phyloP scores from a whole-genome alignment of 495 filamentous ascomycete species.

The Aspergillus homomorphus region DNA sequence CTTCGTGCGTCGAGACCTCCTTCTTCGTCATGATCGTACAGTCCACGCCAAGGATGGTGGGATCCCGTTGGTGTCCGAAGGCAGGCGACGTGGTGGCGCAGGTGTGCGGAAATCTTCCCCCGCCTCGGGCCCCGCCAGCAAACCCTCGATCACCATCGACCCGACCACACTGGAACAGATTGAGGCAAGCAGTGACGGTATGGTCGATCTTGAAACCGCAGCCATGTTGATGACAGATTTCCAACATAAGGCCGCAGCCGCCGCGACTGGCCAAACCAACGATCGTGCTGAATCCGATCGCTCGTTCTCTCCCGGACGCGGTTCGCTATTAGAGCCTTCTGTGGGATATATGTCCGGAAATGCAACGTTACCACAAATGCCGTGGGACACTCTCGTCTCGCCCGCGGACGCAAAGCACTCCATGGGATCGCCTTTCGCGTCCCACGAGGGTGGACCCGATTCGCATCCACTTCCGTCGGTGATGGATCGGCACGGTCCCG shows the following conservation, averaged over 20 bases:
- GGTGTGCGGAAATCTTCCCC: constrained; percentile 59
- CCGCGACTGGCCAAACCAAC: constrained; percentile 71
- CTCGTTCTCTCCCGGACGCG: constrained; percentile 67
- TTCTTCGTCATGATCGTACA: constrained; percentile 95
- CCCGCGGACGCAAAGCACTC: constrained; percentile 66
- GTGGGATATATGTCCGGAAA: constrained; percentile 72
- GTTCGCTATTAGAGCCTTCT: constrained; percentile 65
- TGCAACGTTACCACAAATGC: constrained; percentile 79
- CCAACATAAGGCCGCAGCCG: constrained; percentile 91
- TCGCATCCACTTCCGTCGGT: constrained; percentile 61
- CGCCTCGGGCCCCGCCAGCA: constrained; percentile 62
- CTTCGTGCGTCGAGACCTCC: constrained; percentile 93
- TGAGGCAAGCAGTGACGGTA: constrained; percentile 88
- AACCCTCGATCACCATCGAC: constrained; percentile 81
- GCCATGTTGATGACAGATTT: constrained; percentile 99
- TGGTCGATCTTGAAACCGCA: constrained; percentile 96
- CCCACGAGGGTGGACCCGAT: constrained; percentile 65
- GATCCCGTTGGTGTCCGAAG: constrained; percentile 89
- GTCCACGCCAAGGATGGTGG: constrained; percentile 99
- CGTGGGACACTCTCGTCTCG: constrained; percentile 81
- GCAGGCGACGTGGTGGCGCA: constrained; percentile 76
- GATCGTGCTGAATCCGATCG: constrained; percentile 68
- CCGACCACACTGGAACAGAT: constrained; percentile 89
- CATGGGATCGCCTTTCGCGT: constrained; percentile 60
- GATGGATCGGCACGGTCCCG: constrained; percentile 60